Base-by-base conservation (phyloP, 1,284 basidiomycete species). In the Irpex lacteus region DNA sequence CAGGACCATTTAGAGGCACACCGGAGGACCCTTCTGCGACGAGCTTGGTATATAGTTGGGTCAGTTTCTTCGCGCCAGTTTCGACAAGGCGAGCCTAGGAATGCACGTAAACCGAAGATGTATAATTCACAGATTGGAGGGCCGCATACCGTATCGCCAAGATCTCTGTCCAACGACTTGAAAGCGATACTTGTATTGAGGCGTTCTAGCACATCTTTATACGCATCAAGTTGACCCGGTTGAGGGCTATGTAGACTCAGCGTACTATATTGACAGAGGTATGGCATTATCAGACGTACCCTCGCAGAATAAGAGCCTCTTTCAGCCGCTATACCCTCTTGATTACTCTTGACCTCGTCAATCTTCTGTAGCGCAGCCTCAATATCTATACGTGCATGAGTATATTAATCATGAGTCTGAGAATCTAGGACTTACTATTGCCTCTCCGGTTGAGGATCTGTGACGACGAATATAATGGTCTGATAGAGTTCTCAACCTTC, bases 21-120 rank as follows among this genome's bases (percentile, higher is more conserved):
- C 91, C 89, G 1, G 89, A 89, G 0, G 91, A 92, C 15, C 86
- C 89, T 75, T 93, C 91, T 1, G 92, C 91, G 38, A 92, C 90
- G 18, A 90, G 80, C 68, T 91, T 92, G 15, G 91, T 94, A 70
- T 89, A 93, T 4, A 92, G 75, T 68, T 91, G 90, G 0, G 87
- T 82, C 15, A 94, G 80, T 71, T 92, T 92, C 79, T 91, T 92
- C 1, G 86, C 85, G 7, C 92, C 92, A 0, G 90, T 89, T 76
- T 92, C 91, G 6, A 93, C 80, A 2, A 94, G 82, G 57, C 88
- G 85, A 7, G 90, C 89, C 88, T 91, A 59, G 26, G 15, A 9
- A 7, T 15, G 55, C 34, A 53, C 64, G 15, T 62, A 37, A 65
- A 49, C 5, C 6, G 44, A 47, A 47, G 3, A 47, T 26, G 3